A percentile compares a stretch with the other conserved stretches of the same genome.
These are phyloP conservation scores for Gossypium schwendimanii DNA, from an alignment of 441 rosid genomes.

Conservation along the genomic window DNA sequence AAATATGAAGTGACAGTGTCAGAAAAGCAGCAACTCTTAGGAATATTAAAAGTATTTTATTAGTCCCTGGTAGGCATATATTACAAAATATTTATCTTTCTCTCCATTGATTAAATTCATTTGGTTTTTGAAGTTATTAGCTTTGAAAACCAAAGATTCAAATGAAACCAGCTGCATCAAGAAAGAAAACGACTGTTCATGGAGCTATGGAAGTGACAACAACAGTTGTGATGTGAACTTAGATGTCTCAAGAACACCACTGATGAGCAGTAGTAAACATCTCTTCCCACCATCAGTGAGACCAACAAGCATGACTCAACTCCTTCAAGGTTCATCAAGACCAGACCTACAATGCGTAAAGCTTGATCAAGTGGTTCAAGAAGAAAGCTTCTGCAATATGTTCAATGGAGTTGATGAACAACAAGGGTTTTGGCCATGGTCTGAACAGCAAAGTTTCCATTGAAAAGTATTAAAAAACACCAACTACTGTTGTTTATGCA, in stretches of 20 bases:
- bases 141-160: constrained; percentile 47
- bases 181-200: constrained; percentile 59
- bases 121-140: constrained; percentile 41
- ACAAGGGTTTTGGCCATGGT: constrained; percentile 73
- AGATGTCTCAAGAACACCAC: constrained; percentile 44
- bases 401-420: constrained; percentile 73
- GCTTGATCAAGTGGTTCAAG: constrained; percentile 51
- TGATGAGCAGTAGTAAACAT: constrained; percentile 31
- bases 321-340: constrained; percentile 46
- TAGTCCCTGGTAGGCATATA: constrained; percentile 8
- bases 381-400: constrained; percentile 67
- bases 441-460: constrained; percentile 60
- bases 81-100: constrained; percentile 1
- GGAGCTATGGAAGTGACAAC: constrained; percentile 81
- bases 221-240: constrained; percentile 58
- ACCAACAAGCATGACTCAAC: constrained; percentile 44
- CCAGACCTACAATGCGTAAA: constrained; percentile 40
- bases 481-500: constrained; percentile 14
- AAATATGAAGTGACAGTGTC: constrained; percentile 26
- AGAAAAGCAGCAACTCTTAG: constrained; percentile 12
- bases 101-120: constrained; percentile 4
- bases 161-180: constrained; percentile 34
- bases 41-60: constrained; percentile 13
- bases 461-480: constrained; percentile 25
- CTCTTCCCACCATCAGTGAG: constrained; percentile 50